Evolutionary conservation across 2,329 filamentous ascomycete species (phyloP), one percentile per base, ranked within the genome.

Genomic region (Emericellopsis cladophorae): DNA sequence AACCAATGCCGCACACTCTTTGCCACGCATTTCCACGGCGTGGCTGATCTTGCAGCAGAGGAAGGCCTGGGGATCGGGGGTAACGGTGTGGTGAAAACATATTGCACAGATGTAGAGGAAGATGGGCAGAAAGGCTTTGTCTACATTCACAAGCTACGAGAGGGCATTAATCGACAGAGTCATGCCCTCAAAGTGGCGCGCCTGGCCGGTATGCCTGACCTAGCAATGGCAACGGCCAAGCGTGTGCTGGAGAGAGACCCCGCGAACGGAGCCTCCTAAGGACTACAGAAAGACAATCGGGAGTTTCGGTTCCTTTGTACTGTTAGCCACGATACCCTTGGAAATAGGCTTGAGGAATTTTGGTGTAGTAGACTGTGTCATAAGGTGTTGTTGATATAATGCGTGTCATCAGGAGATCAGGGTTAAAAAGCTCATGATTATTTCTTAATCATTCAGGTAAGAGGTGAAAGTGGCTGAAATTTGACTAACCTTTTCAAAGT

Each of bases 111-210:
- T 60, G 76, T 98, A 8, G 70, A 79, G 18, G 89, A 95, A 56
- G 80, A 84, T 39, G 67, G 65, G 7, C 61, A 68, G 0, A 74
- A 76, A 1, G 79, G 79, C 0, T 98, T 95, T 57, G 78, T 83
- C 34, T 98, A 94, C 64, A 72, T 93, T 42, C 89, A 98, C 64
- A 82, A 74, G 49, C 61, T 98, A 59, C 75, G 76, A 41, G 78
- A 72, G 56, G 92, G 92, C 0, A 76, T 95, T 43, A 98, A 96
- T 60, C 74, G 79, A 40, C 70, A 83, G 48, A 93, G 86, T 46
- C 92, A 98, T 63, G 92, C 93, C 15, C 66, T 98, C 44, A 96
- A 95, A 55, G 92, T 98, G n/a, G 92, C 92, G 2, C 73, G 74
- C 46, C 64, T 96, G 49, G 93, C 92, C 6, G 89, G 87, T 2